Base-by-base conservation (phyloP, 176 grass and related monocot species). In the Echinochloa phyllopogon region DNA sequence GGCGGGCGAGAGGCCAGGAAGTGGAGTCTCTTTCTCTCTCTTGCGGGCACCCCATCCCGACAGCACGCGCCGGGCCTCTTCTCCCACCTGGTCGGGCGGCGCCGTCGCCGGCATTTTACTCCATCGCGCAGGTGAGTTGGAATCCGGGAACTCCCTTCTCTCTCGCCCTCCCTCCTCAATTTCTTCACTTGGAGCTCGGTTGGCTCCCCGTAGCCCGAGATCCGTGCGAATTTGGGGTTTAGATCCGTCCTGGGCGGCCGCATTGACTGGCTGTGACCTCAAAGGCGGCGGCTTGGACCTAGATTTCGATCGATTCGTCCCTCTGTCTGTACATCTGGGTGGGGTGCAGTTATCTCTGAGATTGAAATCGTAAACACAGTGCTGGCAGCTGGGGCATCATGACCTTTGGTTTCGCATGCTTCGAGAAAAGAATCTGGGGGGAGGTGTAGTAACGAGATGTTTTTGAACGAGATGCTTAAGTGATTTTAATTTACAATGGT, bases 171-270 rank as follows among this genome's bases (percentile, higher is more conserved):
- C 11, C 16, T 3, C 11, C 10, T 55, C 1, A 45, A 0, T 62
- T 80, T 21, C 57, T 38, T 79, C 25, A 4, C 44, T 21, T 8
- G 20, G 15, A 49, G 16, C 42, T 59, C 5, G 1, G 7, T 9
- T 52, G 23, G 15, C 18, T 20, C 5, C 6, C 7, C 24, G 10
- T 57, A 21, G 11, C 23, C 65, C 20, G 78, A 84, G 82, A 85
- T 89, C 87, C 82, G 68, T n/a, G 49, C 45, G 48, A 20, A 45
- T 1, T 43, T 33, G 11, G 55, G 4, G 24, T 12, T 24, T 27
- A 84, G 87, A 88, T 78, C 74, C 58, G 76, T 8, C 48, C 43
- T 42, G 17, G 8, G 1, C n/a, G 15, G 10, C 86, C 37, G 76
- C 82, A 80, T 89, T 80, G 82, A 10, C 29, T 72, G 8, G 14